These are phyloP conservation scores for Hymenochaete sp. DNA, from an alignment of 1,284 basidiomycete genomes.

Conservation along the genomic window DNA sequence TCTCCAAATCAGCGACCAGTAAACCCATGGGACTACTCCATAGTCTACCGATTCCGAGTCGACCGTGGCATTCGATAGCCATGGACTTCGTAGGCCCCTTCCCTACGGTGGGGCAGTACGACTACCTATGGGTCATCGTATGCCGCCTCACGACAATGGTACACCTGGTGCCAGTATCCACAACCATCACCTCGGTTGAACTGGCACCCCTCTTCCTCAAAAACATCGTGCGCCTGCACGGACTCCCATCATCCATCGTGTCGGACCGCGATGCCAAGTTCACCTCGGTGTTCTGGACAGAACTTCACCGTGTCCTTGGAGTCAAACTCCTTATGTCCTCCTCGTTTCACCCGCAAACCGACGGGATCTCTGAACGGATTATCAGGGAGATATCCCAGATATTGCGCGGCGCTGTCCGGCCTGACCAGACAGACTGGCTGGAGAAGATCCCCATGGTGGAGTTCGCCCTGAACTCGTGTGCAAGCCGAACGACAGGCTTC, in stretches of 20 bases:
- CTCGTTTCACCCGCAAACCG: constrained; percentile 22
- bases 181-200: constrained; percentile 24
- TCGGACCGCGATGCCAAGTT: constrained; percentile 23
- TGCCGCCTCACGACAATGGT: constrained; percentile 21
- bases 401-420: constrained; percentile 27
- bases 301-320: constrained; percentile 19
- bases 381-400: constrained; percentile 30
- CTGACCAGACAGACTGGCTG: constrained; percentile 32
- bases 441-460: constrained; percentile 27
- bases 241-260: constrained; percentile 21
- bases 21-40: constrained; percentile 21
- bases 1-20: constrained; percentile 19
- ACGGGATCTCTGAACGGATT: constrained; percentile 25
- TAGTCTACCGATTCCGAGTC: constrained; percentile 22
- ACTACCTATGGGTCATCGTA: constrained; percentile 15
- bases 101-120: constrained; percentile 17
- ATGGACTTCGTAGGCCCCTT: constrained; percentile 31
- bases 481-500: constrained; percentile 25
- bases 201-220: constrained; percentile 20
- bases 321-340: constrained; percentile 22
- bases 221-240: constrained; percentile 20
- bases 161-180: constrained; percentile 19
- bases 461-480: constrained; percentile 33
- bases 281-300: constrained; percentile 22
- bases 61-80: constrained; percentile 19